Evolutionary conservation across 305 asterid species (phyloP), one percentile per base, ranked within the genome.

Genomic region (Fraxinus angustifolia): DNA sequence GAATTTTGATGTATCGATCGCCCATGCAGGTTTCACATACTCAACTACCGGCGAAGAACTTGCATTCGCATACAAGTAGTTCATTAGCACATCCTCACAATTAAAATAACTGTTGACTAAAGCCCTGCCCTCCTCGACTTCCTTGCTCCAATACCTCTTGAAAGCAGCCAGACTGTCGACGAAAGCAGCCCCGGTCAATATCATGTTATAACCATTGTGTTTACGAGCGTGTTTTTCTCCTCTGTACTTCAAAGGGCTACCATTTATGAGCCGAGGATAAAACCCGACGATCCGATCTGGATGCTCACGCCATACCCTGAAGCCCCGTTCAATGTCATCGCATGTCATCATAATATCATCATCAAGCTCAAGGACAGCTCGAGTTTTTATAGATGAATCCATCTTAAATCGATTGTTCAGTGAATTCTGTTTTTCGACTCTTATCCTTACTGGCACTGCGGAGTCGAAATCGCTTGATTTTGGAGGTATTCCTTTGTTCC

Each of bases 331-430:
- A 38, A 96, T 53, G 68, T 96, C 97, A 33, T 96, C 94, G 23
- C 99, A 96, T 0, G 89, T 82, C 99, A 96, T 94, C 97, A 94
- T 92, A 70, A 96, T 94, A 79, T 94, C 99, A 2, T 96, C 99
- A 17, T 96, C 99, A 3, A 96, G 97, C 90, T 96, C 97, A 10
- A 96, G 94, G 65, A 96, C 96, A 0, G 94, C 97, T 2, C 95
- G 93, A 1, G 98, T 96, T 80, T 78, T 88, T 72, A 96, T 92
- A 84, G 76, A 56, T 0, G 97, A 94, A 56, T 94, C 99, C n/a
- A 82, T 60, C 67, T 83, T 90, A 86, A 96, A 96, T 19, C 99
- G 92, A 76, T 96, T 96, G 91, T 96, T 96, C 53, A 94, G 84
- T 0, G 99, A 94, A 89, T 96, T 96, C 4, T 84, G 72, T 16